phyloP scores from a whole-genome alignment of 345 rosid species.

The Bretschneidera sinensis region DNA sequence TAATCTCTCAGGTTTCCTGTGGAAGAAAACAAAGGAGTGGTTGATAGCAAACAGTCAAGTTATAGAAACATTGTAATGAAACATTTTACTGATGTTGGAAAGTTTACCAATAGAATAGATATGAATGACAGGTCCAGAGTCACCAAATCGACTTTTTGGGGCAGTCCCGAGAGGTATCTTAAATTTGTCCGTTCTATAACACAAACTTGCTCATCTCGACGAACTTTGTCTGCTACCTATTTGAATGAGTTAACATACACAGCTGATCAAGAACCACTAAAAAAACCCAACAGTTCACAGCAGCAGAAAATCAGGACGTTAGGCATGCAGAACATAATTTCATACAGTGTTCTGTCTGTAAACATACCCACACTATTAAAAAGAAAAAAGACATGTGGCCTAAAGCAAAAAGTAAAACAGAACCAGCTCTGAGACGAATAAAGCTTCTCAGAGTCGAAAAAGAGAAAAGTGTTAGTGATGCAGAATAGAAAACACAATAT shows the following conservation, averaged over 20 bases:
- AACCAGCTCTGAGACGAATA: background rate
- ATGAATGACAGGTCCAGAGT: slow-evolving; percentile 96
- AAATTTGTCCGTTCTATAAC: slow-evolving; percentile 83
- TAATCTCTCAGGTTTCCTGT: no score
- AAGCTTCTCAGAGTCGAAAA: no score
- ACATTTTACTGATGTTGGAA: slow-evolving; percentile 7
- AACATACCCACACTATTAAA: no score
- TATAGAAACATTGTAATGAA: background rate
- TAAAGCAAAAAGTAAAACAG: background rate
- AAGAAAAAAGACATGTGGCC: background rate
- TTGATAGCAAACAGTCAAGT: background rate
- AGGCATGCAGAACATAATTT: no score
- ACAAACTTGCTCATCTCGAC: slow-evolving; percentile 65
- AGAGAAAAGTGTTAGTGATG: no score
- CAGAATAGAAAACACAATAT: no score
- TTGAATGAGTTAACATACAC: slow-evolving; percentile 2
- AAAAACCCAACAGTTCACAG: no score
- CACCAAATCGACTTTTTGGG: slow-evolving; percentile 85
- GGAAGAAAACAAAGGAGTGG: no score
- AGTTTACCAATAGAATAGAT: slow-evolving; percentile 71
- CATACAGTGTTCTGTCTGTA: no score
- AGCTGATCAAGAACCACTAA: no score
- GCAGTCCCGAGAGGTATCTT: slow-evolving; percentile 78
- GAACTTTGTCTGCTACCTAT: slow-evolving; percentile 90
- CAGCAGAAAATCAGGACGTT: no score